Percentiles rank a stretch among this genome's conserved stretches.
phyloP scores from a whole-genome alignment of 176 grass and related monocot species.

The Musa schizocarpa region DNA sequence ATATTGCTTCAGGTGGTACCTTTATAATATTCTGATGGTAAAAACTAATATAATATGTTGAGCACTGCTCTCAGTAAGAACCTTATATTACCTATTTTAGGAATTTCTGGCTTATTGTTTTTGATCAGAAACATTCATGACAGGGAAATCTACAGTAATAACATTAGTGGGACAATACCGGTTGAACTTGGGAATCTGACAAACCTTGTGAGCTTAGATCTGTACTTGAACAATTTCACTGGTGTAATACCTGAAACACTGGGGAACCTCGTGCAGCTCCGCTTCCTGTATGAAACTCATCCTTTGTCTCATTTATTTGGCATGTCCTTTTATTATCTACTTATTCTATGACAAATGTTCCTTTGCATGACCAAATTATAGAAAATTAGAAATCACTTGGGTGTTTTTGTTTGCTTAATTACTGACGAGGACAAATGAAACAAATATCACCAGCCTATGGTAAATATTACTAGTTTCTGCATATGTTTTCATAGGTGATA shows the following conservation, averaged over 20 bases:
- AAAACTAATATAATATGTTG: background rate
- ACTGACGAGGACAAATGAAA: background rate
- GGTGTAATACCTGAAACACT: conserved; percentile 4
- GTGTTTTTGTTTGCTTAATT: background rate
- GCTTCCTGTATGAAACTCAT: conserved; percentile 11
- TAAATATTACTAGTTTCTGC: no score
- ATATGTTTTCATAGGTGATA: no score
- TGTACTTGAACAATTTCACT: conserved; percentile 4
- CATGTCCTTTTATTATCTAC: background rate
- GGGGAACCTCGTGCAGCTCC: background rate
- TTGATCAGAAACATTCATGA: conserved; percentile 2
- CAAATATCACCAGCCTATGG: no score
- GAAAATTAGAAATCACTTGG: background rate
- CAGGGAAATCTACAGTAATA: conserved; percentile 15
- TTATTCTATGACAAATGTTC: background rate
- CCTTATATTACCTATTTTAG: background rate
- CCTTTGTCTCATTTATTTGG: background rate
- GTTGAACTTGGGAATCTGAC: conserved; percentile 6
- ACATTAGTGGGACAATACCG: conserved; percentile 5
- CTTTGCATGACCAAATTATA: background rate
- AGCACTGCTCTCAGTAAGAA: background rate
- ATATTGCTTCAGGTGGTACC: background rate
- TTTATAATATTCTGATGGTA: background rate
- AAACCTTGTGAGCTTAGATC: conserved; percentile 6
- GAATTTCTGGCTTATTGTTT: background rate